These are phyloP conservation scores for Paracamarosporium sp. DNA, from an alignment of 2,329 filamentous ascomycete genomes.

Conservation along the genomic window DNA sequence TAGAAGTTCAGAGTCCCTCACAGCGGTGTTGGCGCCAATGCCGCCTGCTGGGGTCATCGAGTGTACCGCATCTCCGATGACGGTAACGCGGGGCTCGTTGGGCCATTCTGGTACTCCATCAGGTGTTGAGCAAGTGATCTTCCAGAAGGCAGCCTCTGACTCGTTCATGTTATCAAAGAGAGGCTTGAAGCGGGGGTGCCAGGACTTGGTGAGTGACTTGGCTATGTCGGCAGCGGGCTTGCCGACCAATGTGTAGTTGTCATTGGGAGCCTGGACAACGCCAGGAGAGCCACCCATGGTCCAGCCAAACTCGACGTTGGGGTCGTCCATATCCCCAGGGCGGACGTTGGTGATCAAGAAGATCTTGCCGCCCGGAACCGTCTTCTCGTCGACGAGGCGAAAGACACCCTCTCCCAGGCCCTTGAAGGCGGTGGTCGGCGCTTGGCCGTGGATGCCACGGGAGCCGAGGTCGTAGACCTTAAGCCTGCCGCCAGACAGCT, in stretches of 20 bases:
- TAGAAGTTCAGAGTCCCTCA: slow-evolving; percentile 50
- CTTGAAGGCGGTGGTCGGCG: slow-evolving; percentile 67
- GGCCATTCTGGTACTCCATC: slow-evolving; percentile 66
- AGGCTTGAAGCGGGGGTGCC: slow-evolving; percentile 63
- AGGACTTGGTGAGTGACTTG: slow-evolving; percentile 60
- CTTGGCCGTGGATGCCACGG: slow-evolving; percentile 70
- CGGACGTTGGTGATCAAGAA: slow-evolving; percentile 71
- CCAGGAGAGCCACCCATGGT: slow-evolving; percentile 67
- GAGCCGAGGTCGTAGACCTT: slow-evolving; percentile 70
- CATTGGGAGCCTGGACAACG: slow-evolving; percentile 63
- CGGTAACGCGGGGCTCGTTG: slow-evolving; percentile 60
- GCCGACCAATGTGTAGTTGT: slow-evolving; percentile 66
- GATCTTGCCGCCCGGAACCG: slow-evolving; percentile 53
- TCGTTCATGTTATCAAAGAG: slow-evolving; percentile 66
- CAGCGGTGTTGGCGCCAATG: slow-evolving; percentile 55
- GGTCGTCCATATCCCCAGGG: slow-evolving; percentile 65
- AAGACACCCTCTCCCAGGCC: slow-evolving; percentile 70
- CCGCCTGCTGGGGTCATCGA: slow-evolving; percentile 56
- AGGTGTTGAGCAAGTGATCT: slow-evolving; percentile 69
- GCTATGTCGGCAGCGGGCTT: slow-evolving; percentile 64
- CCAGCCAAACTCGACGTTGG: slow-evolving; percentile 66
- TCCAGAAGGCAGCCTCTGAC: slow-evolving; percentile 68
- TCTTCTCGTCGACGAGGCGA: slow-evolving; percentile 57
- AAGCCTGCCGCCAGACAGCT: slow-evolving; percentile 63
- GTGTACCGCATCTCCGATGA: slow-evolving; percentile 56